A percentile compares a stretch with the other conserved stretches of the same genome.
Conservation (phyloP, 1,284 basidiomycete genomes). For the Ganoderma lucidum region DNA sequence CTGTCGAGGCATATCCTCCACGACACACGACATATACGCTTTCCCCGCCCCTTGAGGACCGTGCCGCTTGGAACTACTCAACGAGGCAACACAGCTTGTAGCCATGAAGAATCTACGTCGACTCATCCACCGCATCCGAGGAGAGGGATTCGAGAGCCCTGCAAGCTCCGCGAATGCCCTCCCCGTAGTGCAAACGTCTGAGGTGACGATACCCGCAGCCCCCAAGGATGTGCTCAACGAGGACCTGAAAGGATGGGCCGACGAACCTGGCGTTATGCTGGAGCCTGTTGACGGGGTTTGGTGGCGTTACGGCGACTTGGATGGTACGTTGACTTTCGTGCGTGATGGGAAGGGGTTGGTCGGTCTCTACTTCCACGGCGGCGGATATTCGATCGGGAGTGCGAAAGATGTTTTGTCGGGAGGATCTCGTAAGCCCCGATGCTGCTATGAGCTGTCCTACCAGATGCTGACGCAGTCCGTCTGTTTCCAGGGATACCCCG, state of each 20-base stretch:
- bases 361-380: conserved; percentile 31
- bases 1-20: neutral
- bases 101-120: conserved; percentile 14
- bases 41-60: neutral
- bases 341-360: conserved; percentile 11
- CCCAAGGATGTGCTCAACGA: conserved; percentile 9
- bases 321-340: neutral
- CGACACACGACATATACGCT: neutral
- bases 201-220: conserved; percentile 18
- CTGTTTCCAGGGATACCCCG: conserved; percentile 25
- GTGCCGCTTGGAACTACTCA: neutral
- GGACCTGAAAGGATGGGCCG: conserved; percentile 21
- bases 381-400: conserved; percentile 27
- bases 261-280: conserved; percentile 12
- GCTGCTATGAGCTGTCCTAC: neutral
- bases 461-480: neutral
- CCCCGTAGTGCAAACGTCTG: conserved; percentile 4
- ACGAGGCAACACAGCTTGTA: neutral
- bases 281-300: conserved; percentile 25
- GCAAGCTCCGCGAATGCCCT: conserved; percentile 3
- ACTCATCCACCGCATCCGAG: conserved; percentile 13
- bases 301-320: conserved; percentile 16
- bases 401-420: conserved; percentile 28
- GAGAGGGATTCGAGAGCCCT: neutral
- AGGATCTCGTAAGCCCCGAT: conserved; percentile 23